Evolutionary conservation across 495 filamentous ascomycete species (phyloP).

Genomic region (Tuber melanosporum): DNA sequence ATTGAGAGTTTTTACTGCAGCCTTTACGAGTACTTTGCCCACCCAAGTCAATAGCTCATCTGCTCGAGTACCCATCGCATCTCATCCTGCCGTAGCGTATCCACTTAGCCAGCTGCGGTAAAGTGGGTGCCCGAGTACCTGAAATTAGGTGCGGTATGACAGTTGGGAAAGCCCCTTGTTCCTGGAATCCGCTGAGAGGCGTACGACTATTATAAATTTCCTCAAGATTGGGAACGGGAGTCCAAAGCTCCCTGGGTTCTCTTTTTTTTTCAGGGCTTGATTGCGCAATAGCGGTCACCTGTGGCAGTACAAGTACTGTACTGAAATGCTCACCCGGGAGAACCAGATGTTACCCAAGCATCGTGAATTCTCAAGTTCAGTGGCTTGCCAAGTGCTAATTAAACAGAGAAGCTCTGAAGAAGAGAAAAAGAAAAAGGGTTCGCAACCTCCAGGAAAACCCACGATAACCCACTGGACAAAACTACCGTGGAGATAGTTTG

Average conservation of each 20-base stretch:
- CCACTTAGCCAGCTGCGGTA: not conserved
- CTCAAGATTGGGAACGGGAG: not conserved
- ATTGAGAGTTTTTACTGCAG: not conserved
- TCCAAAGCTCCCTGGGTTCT: not conserved
- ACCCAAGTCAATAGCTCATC: not conserved
- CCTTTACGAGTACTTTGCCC: not conserved
- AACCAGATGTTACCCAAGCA: not conserved
- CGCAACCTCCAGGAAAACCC: not conserved
- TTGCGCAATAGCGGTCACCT: not conserved
- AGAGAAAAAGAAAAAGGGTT: not conserved
- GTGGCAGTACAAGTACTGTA: not conserved
- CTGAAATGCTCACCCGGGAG: not conserved
- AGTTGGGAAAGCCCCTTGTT: constrained; percentile 1
- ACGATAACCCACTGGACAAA: not conserved
- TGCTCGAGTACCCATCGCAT: not conserved
- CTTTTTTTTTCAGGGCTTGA: not conserved
- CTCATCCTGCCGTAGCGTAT: not conserved
- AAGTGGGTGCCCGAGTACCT: not conserved
- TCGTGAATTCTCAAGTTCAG: not conserved
- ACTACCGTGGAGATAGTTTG: not conserved
- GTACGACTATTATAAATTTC: constrained; percentile 1
- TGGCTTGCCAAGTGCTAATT: constrained; percentile 5
- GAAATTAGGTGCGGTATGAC: not conserved
- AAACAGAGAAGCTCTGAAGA: not conserved
- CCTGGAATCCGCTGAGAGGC: not conserved